Base-by-base conservation (phyloP, 2,329 filamentous ascomycete genomes). In the Immersiporthe knoxdaviesiana region DNA sequence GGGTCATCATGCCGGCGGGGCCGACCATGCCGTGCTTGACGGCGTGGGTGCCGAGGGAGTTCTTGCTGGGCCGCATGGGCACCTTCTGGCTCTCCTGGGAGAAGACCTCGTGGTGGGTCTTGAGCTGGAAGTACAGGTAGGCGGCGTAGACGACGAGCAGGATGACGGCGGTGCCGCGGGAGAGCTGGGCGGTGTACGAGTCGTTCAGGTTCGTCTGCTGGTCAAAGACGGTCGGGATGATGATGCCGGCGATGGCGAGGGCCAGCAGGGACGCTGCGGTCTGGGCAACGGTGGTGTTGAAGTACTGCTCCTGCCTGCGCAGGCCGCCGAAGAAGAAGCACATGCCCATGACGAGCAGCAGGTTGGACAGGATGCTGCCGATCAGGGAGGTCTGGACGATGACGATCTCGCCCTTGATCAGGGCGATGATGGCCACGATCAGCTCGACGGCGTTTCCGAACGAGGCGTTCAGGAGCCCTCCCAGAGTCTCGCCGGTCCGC, bases 361-460 rank as follows among this genome's bases (percentile, higher is more conserved):
- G 80, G 77, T 97, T 97, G 56, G 94, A 97, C 30, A 97, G 84
- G 78, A 97, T 97, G 79, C 91, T 94, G 68, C 94, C 94, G 72
- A 97, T 92, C 37, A 98, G 84, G 0, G 94, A 97, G 0, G 94
- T 97, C 79, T 97, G 93, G 8, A 97, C 94, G 71, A 98, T 97
- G 44, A 91, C 82, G 32, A 97, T 88, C 79, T 97, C 88, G 65
- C 86, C 78, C 70, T 97, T 87, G 37, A 87, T 81, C 61, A 97
- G 81, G 0, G 94, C 94, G 74, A 97, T 92, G 74, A 97, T 88
- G 32, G 92, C 92, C 59, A 97, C 92, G 71, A 97, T 97, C 74
- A 97, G 82, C 77, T 97, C 93, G 71, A 97, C 93, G 5, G 93
- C 93, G 76, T 97, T 97, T 67, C 90, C 95, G 78, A 97, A 97